Evolutionary conservation across 164 flowering plant genomes (phyloP).

Genomic region (Tetrastigma voinierianum): DNA sequence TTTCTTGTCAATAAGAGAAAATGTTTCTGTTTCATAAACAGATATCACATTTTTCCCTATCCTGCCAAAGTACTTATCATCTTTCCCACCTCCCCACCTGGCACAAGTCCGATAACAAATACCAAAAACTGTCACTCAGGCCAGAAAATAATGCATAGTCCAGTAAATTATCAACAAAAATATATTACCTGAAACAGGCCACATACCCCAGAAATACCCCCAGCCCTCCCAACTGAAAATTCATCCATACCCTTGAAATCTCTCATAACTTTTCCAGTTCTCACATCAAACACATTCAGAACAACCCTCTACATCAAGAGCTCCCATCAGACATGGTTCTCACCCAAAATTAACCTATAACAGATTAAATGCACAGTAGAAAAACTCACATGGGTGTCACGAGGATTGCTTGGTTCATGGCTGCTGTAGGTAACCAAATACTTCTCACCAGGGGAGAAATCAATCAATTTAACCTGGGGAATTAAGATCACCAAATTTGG

Average conservation of each 20-base stretch:
- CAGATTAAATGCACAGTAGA: background rate
- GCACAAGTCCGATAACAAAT: background rate
- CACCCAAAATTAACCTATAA: background rate
- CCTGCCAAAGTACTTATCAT: slow-evolving; percentile 86
- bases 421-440: slow-evolving; percentile 92
- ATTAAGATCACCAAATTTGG: slow-evolving; percentile 4
- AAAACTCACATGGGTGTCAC: slow-evolving; percentile 78
- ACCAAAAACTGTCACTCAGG: background rate
- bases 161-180: background rate
- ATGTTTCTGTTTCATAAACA: slow-evolving; percentile 95
- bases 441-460: slow-evolving; percentile 94
- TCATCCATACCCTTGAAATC: slow-evolving; percentile 99
- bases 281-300: slow-evolving; percentile 83
- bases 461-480: slow-evolving; percentile 87
- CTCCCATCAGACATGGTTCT: slow-evolving; percentile 11
- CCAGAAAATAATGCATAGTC: background rate
- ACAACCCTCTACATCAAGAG: slow-evolving; percentile 61
- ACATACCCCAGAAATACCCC: slow-evolving; percentile 79
- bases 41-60: slow-evolving; percentile 82
- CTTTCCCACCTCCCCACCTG: slow-evolving; percentile 97
- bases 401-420: slow-evolving; percentile 98
- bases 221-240: slow-evolving; percentile 79
- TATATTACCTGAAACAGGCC: slow-evolving; percentile 84
- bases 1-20: slow-evolving; percentile 85
- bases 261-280: slow-evolving; percentile 86